These are phyloP conservation scores for Petrea volubilis DNA, from an alignment of 257 asterid species.

Conservation along the genomic window DNA sequence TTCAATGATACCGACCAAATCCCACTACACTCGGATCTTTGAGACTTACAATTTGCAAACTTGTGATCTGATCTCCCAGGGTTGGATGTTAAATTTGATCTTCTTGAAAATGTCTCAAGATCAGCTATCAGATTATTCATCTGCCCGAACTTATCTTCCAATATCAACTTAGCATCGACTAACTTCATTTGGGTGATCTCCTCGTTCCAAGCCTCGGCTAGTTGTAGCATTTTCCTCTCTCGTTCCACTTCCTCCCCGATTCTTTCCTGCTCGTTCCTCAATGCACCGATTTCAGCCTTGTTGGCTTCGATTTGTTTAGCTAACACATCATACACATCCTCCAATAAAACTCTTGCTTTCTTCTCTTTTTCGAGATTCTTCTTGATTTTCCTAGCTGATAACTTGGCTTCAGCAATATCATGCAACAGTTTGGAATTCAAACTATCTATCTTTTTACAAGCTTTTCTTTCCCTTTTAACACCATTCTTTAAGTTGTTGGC, in stretches of 20 bases:
- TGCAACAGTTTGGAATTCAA: conserved; percentile 36
- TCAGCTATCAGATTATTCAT: conserved; percentile 39
- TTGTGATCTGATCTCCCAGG: conserved; percentile 16
- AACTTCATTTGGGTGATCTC: conserved; percentile 56
- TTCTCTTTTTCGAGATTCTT: conserved; percentile 39
- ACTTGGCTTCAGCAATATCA: conserved; percentile 46
- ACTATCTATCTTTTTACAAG: conserved; percentile 23
- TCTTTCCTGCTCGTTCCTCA: conserved; percentile 30
- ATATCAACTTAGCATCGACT: conserved; percentile 46
- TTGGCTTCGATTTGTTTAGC: conserved; percentile 40
- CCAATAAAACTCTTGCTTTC: conserved; percentile 37
- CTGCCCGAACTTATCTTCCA: conserved; percentile 46
- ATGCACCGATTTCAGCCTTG: conserved; percentile 36
- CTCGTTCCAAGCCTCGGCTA: conserved; percentile 65
- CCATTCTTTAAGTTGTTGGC: conserved; percentile 32
- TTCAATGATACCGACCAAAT: conserved; percentile 16
- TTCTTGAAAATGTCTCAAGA: conserved; percentile 33
- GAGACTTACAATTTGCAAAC: conserved; percentile 1
- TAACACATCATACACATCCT: conserved; percentile 33
- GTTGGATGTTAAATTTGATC: neutral
- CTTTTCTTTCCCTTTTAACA: conserved; percentile 35
- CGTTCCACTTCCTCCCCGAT: conserved; percentile 43
- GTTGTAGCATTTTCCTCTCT: conserved; percentile 51
- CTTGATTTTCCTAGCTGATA: conserved; percentile 26
- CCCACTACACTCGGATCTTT: conserved; percentile 13